phyloP scores from a whole-genome alignment of 768 basidiomycete species.

The Filobasidium wieringae region DNA sequence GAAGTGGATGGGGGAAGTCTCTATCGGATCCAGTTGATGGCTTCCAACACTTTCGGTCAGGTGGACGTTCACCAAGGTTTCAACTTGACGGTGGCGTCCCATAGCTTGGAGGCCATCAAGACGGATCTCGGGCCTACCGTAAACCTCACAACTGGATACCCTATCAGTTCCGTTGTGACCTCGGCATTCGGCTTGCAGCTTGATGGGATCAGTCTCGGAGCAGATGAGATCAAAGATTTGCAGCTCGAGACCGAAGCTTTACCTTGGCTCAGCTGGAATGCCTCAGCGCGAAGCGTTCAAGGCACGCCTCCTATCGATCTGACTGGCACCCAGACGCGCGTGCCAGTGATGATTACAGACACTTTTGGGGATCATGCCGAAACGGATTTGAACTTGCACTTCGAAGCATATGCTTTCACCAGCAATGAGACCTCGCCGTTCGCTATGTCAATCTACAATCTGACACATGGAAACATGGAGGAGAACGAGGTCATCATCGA shows the following conservation, averaged over 20 bases:
- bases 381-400: not conserved
- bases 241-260: conserved; percentile 43
- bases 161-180: not conserved
- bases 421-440: not conserved
- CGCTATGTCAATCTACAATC: too few relatives aligned
- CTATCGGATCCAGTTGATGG: conserved; percentile 52
- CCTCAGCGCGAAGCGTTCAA: not conserved
- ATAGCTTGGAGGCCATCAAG: not conserved
- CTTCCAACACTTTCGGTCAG: conserved; percentile 63
- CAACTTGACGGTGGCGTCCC: conserved; percentile 49
- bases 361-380: not conserved
- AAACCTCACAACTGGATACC: conserved; percentile 53
- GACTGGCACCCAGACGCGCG: conserved; percentile 44
- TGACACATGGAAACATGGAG: too few relatives aligned
- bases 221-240: conserved; percentile 46
- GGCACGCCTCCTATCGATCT: conserved; percentile 27
- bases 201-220: conserved; percentile 49
- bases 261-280: conserved; percentile 49
- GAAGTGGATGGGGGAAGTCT: conserved; percentile 42
- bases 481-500: too few relatives aligned
- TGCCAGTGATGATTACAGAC: not conserved
- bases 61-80: conserved; percentile 52
- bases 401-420: not conserved
- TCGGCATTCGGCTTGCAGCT: not conserved
- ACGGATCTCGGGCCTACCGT: conserved; percentile 57